Evolutionary conservation across 2,329 filamentous ascomycete genomes (phyloP), one percentile per base, ranked within the genome.

Genomic region (Stemphylium lycopersici): DNA sequence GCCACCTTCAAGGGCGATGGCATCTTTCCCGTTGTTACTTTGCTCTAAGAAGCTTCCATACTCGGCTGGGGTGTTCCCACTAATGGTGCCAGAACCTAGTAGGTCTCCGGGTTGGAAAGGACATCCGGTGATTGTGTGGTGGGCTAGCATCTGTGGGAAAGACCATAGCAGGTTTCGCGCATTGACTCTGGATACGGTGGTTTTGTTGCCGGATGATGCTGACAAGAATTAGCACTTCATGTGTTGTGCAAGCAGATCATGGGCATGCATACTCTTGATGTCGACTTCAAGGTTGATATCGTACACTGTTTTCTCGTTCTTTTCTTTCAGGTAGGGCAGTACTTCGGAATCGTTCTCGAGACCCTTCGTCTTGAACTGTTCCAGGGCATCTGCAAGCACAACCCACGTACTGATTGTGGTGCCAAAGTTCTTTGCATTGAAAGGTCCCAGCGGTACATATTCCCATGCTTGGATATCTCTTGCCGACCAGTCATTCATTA

Each of bases 401-500:
- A 95, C 84, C 90, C 90, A 95, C 0, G 90, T 84, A 56, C 86
- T 90, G 62, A 95, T 88, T 0, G 84, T 89, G 0, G 89, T 90
- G 3, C 83, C 88, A 68, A 95, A 93, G 73, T 93, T 93, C 82
- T 96, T 95, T 20, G 86, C 82, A 58, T 90, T 92, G 77, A 95
- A 93, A 0, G 90, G 90, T 0, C 91, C 91, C 6, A 93, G 77
- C 0, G 91, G 91, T 7, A 93, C 83, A 63, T 93, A 93, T 74
- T 96, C 91, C 90, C 90, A 95, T 0, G 84, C 83, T 71, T 96
- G 91, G 44, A 95, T 87, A 65, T 95, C 90, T 59, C 90, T 80
- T 4, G 90, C 90, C 49, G 87, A 91, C 91, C 91, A 96, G 75
- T 96, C 91, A 65, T 96, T 96, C 81, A 96, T 84, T 52, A 96